Evolutionary conservation across 2,329 filamentous ascomycete species (phyloP), one percentile per base, ranked within the genome.

Genomic region (Cercospora sp.): DNA sequence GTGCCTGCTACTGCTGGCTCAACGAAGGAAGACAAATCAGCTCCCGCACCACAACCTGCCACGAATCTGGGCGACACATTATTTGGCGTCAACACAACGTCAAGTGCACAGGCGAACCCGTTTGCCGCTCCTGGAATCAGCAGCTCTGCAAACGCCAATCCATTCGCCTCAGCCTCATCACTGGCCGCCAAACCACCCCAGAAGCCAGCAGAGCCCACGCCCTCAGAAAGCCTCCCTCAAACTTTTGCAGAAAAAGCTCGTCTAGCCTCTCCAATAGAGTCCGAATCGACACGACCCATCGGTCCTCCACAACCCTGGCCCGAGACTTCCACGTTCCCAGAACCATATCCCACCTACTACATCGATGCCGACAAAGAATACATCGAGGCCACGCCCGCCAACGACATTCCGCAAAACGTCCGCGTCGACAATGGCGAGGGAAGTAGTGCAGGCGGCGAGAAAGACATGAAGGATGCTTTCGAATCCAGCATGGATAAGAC

Each of bases 301-400:
- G 78, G 70, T 77, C 34, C 82, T 75, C 34, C 69, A 0, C 87
- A 93, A 72, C 90, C 92, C 8, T 98, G 94, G 94, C 94, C 94
- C 0, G 77, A 85, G 12, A 81, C 84, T 45, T 84, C 87, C 1
- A 81, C 85, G 0, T 90, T 91, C 72, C 91, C 92, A 0, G 69
- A 83, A 1, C 84, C 93, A 0, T 98, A 94, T 80, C 90, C 92
- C 0, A 82, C 86, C 32, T 91, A 90, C 77, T 92, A 93, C 82
- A 85, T 90, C 61, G 95, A 98, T 74, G 94, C 94, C 62, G 94
- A 97, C 76, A 97, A 92, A 81, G 95, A 99, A 80, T 91, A 91
- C 3, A 86, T 98, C 28, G 92, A 92, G 70, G 78, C 80, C 18
- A 77, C 88, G 72, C 80, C 74, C 2, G 85, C 81, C 32, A 85